Conservation (phyloP, 495 filamentous ascomycete genomes). For the Baudoinia panamericana region DNA sequence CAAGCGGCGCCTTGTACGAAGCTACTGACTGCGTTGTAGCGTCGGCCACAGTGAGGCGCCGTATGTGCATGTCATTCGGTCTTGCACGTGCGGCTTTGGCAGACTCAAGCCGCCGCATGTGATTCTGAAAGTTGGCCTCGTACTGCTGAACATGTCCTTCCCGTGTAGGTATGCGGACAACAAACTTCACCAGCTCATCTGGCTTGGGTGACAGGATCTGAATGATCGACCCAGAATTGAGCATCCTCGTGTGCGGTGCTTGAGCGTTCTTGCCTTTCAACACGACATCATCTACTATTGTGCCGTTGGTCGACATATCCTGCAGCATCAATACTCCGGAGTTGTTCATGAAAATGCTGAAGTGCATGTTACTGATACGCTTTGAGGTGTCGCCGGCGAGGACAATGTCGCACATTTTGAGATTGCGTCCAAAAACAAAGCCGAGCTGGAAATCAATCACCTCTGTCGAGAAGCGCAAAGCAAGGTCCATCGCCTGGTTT, state of each 20-base stretch:
- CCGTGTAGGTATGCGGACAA: slow-evolving; percentile 69
- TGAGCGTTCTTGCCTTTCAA: slow-evolving; percentile 38
- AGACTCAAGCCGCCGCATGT: slow-evolving; percentile 26
- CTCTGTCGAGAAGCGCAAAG: slow-evolving; percentile 60
- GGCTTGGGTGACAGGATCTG: slow-evolving; percentile 43
- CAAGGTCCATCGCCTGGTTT: slow-evolving; percentile 44
- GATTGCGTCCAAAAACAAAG: slow-evolving; percentile 76
- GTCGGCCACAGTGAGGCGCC: not conserved
- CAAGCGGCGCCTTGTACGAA: slow-evolving; percentile 26
- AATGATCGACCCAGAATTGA: slow-evolving; percentile 60
- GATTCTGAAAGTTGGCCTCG: slow-evolving; percentile 43
- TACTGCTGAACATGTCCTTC: slow-evolving; percentile 48
- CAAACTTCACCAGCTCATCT: slow-evolving; percentile 47
- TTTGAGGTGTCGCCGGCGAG: slow-evolving; percentile 39
- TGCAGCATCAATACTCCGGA: slow-evolving; percentile 76
- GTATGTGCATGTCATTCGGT: not conserved
- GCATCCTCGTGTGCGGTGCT: slow-evolving; percentile 40
- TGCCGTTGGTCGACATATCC: slow-evolving; percentile 87
- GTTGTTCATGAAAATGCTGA: slow-evolving; percentile 73
- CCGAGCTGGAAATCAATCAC: slow-evolving; percentile 51
- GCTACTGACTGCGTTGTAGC: not conserved
- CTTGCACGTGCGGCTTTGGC: slow-evolving; percentile 9
- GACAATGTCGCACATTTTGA: slow-evolving; percentile 56
- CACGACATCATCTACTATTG: slow-evolving; percentile 58
- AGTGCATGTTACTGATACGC: slow-evolving; percentile 77